Conservation (phyloP, 345 rosid genomes). For the Euphorbia tirucalli region DNA sequence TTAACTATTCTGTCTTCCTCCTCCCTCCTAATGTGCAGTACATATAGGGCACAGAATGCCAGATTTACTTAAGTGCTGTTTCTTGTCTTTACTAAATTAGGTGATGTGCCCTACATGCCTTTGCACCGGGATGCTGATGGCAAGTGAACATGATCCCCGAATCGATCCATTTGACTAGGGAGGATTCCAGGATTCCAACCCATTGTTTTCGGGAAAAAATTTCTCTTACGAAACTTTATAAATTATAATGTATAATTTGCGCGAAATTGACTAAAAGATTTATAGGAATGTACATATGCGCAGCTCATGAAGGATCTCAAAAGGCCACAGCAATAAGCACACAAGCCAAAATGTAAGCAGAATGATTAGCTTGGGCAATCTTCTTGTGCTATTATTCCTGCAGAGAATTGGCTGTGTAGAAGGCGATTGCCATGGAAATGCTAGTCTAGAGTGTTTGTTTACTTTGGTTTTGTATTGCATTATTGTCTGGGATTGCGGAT, state of each 20-base stretch:
- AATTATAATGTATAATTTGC: not conserved
- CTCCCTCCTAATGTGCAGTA: too few relatives aligned
- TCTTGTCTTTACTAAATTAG: constrained; percentile 32
- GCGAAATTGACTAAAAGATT: not conserved
- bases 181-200: constrained; percentile 12
- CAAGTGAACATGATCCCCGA: constrained; percentile 79
- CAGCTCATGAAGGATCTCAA: not conserved
- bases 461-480: too few relatives aligned
- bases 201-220: too few relatives aligned
- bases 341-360: not conserved
- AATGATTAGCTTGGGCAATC: not conserved
- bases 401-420: not conserved
- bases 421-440: not conserved
- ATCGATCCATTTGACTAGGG: constrained; percentile 69
- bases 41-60: not conserved
- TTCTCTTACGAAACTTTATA: not conserved
- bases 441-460: too few relatives aligned
- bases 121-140: constrained; percentile 79
- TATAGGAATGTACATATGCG: not conserved
- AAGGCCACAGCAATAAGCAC: not conserved
- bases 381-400: not conserved
- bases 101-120: constrained; percentile 95
- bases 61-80: constrained; percentile 1
- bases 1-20: too few relatives aligned
- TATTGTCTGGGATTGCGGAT: too few relatives aligned